phyloP scores from a whole-genome alignment of 164 flowering plant species.

The Akebia trifoliata region DNA sequence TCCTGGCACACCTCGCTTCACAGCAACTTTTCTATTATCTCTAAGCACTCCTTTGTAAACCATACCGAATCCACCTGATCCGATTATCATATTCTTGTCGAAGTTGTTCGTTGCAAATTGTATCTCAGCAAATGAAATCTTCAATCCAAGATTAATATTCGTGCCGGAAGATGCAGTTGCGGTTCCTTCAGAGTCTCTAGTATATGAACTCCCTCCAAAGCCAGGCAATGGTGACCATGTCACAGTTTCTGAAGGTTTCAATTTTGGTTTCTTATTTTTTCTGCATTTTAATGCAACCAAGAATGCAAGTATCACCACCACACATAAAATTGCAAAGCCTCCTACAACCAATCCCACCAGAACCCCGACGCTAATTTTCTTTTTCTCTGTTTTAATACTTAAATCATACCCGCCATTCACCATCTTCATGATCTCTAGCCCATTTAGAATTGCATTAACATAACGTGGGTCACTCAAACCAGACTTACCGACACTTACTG shows the following conservation, averaged over 20 bases:
- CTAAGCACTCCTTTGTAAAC: no score
- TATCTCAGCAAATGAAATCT: slow-evolving; percentile 57
- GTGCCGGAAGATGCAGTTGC: slow-evolving; percentile 33
- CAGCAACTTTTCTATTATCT: no score
- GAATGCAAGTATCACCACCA: slow-evolving; percentile 34
- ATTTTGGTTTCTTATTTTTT: no score
- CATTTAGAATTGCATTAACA: slow-evolving; percentile 58
- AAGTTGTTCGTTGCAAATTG: slow-evolving; percentile 52
- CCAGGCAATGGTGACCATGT: no score
- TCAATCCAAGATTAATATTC: slow-evolving; percentile 37
- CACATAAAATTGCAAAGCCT: slow-evolving; percentile 31
- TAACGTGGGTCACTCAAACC: not conserved
- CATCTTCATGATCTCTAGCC: no score
- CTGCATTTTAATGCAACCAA: no score
- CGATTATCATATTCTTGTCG: no score
- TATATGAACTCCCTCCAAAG: slow-evolving; percentile 39
- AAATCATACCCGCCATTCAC: no score
- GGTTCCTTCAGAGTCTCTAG: slow-evolving; percentile 43
- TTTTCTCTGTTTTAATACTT: slow-evolving; percentile 78
- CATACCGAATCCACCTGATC: no score
- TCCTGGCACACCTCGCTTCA: slow-evolving; percentile 36
- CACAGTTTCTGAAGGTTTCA: no score
- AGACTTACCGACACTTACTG: no score
- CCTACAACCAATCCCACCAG: slow-evolving; percentile 41
- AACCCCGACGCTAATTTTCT: slow-evolving; percentile 31